Percentiles rank a stretch among this genome's conserved stretches.
Evolutionary conservation across 192 early-diverging fungal species (phyloP).

Genomic region (Dispira simplex): DNA sequence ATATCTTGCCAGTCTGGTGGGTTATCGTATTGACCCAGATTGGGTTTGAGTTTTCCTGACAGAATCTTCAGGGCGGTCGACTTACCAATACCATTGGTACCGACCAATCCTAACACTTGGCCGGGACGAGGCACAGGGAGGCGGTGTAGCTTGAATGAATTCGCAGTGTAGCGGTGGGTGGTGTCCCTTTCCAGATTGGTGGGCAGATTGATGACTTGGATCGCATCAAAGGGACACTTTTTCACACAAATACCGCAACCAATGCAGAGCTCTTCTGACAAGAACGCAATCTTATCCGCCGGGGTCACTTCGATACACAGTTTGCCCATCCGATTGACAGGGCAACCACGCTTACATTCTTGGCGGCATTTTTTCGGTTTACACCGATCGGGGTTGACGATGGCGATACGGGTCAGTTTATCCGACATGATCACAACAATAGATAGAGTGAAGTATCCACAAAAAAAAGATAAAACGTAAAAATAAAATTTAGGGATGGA

Average conservation of each 20-base stretch:
- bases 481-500: too few relatives aligned
- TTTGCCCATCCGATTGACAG: constrained; percentile 93
- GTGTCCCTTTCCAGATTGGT: constrained; percentile 88
- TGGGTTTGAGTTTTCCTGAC: constrained; percentile 88
- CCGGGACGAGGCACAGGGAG: constrained; percentile 90
- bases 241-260: constrained; percentile 97
- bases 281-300: constrained; percentile 77
- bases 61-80: constrained; percentile 90
- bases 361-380: constrained; percentile 98
- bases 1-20: constrained; percentile 96
- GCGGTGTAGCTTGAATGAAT: constrained; percentile 96
- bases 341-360: constrained; percentile 94
- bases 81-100: constrained; percentile 95
- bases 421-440: constrained; percentile 48
- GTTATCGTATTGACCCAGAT: constrained; percentile 70
- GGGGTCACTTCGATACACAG: constrained; percentile 86
- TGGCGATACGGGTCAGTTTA: constrained; percentile 84
- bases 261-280: constrained; percentile 94
- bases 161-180: constrained; percentile 91
- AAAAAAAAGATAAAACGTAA: background rate
- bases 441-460: background rate
- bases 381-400: constrained; percentile 89
- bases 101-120: constrained; percentile 92
- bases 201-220: constrained; percentile 92
- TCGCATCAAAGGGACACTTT: constrained; percentile 95